phyloP scores from a whole-genome alignment of 2,329 filamentous ascomycete genomes.

The Aureobasidium sp. region DNA sequence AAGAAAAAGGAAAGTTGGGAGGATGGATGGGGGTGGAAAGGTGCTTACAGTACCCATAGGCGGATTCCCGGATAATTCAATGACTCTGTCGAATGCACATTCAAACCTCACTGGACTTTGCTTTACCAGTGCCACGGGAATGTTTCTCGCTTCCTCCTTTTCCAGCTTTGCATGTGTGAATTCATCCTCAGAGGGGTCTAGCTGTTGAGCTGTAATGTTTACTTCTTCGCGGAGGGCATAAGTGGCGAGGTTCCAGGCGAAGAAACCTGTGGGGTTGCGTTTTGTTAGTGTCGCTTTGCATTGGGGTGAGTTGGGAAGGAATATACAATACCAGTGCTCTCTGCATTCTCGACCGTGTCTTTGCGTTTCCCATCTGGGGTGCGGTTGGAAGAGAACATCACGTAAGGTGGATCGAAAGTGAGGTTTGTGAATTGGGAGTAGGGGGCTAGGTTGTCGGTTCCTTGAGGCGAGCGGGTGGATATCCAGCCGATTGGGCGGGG shows the following conservation, averaged over 20 bases:
- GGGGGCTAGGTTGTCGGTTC: constrained; percentile 49
- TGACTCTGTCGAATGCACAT: constrained; percentile 48
- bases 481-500: constrained; percentile 58
- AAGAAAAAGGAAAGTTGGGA: too few species aligned
- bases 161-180: constrained; percentile 43
- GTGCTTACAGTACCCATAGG: constrained; percentile 41
- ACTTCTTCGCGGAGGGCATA: constrained; percentile 48
- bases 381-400: constrained; percentile 55
- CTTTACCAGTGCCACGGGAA: constrained; percentile 45
- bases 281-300: too few species aligned
- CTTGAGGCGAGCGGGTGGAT: constrained; percentile 42
- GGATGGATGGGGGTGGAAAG: too few species aligned
- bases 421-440: constrained; percentile 57
- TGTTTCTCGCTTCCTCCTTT: constrained; percentile 37
- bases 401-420: constrained; percentile 54
- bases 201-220: constrained; percentile 46
- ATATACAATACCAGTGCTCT: constrained; percentile 47
- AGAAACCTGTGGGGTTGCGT: constrained; percentile 25
- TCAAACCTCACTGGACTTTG: constrained; percentile 51
- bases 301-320: too few species aligned
- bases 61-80: constrained; percentile 48
- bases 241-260: constrained; percentile 54
- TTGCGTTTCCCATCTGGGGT: constrained; percentile 41
- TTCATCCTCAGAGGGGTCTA: constrained; percentile 45
- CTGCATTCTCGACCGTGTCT: constrained; percentile 50